phyloP scores from a whole-genome alignment of 1,284 basidiomycete genomes.

The Pyrrhoderma lamaoense region DNA sequence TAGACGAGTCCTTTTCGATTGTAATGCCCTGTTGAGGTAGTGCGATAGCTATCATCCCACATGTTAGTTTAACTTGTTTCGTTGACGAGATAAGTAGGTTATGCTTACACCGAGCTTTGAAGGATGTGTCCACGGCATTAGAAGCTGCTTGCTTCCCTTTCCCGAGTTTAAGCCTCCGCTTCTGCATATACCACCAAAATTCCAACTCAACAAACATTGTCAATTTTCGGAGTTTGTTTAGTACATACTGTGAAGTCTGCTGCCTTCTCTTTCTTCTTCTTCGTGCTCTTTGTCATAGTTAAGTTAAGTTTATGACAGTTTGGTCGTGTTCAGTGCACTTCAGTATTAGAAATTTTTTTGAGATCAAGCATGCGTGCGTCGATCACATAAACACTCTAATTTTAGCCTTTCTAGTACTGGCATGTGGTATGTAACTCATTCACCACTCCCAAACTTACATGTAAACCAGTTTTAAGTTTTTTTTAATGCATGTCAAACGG shows the following conservation, averaged over 20 bases:
- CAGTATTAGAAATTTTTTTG: too few relatives aligned
- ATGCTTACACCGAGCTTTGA: slow-evolving; percentile 80
- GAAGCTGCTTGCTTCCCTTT: slow-evolving; percentile 81
- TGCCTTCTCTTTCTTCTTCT: slow-evolving; percentile 79
- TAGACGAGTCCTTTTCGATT: slow-evolving; percentile 41
- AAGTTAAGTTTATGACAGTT: too few relatives aligned
- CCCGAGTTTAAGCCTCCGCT: slow-evolving; percentile 93
- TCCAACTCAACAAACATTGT: too few relatives aligned
- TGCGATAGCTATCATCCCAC: slow-evolving; percentile 61
- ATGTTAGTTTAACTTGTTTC: background rate
- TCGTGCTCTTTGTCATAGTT: slow-evolving; percentile 77
- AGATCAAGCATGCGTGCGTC: too few relatives aligned
- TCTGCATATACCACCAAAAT: slow-evolving; percentile 44
- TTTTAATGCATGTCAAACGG: too few relatives aligned
- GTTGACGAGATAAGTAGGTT: slow-evolving; percentile 13
- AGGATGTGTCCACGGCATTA: slow-evolving; percentile 93
- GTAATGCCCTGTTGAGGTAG: slow-evolving; percentile 81
- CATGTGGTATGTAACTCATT: too few relatives aligned
- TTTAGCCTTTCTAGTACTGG: too few relatives aligned
- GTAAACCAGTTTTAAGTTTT: too few relatives aligned
- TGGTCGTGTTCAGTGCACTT: too few relatives aligned
- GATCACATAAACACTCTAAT: too few relatives aligned
- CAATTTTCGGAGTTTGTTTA: background rate
- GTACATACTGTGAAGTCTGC: slow-evolving; percentile 76
- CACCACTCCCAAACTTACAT: too few relatives aligned